These are phyloP conservation scores for Speleostelium caveatum DNA, from an alignment of 78 protist species.

Conservation along the genomic window DNA sequence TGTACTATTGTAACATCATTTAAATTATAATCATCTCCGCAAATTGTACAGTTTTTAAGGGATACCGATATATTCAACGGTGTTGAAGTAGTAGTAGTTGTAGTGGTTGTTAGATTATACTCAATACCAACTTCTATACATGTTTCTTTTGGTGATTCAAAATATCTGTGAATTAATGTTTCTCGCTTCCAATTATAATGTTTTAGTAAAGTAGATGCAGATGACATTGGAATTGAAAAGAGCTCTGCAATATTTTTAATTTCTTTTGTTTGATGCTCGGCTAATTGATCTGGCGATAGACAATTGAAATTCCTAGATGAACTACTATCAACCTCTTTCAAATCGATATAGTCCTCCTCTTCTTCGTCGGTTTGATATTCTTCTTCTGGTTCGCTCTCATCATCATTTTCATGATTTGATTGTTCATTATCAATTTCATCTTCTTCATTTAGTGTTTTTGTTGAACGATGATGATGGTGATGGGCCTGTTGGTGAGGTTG, in stretches of 20 bases:
- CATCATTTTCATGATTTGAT: not conserved
- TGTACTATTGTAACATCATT: constrained; percentile 18
- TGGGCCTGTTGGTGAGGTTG: not conserved
- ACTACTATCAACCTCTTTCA: constrained; percentile 26
- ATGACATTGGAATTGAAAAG: constrained; percentile 12
- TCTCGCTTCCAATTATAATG: constrained; percentile 80
- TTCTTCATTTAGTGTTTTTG: not conserved
- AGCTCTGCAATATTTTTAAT: constrained; percentile 67
- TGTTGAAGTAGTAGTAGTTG: not conserved
- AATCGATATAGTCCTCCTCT: constrained; percentile 18
- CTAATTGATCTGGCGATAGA: constrained; percentile 66
- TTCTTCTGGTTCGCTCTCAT: constrained; percentile 36
- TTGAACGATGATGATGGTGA: not conserved
- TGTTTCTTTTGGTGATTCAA: constrained; percentile 76
- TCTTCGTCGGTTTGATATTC: not conserved
- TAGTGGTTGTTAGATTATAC: not conserved
- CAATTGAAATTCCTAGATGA: constrained; percentile 49
- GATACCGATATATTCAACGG: not conserved
- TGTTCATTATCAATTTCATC: not conserved
- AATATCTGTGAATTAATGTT: constrained; percentile 44
- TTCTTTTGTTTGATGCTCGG: constrained; percentile 59
- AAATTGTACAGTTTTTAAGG: constrained; percentile 57
- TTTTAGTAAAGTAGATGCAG: constrained; percentile 36
- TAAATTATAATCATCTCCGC: constrained; percentile 56
- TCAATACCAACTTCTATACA: constrained; percentile 53